phyloP scores from a whole-genome alignment of 2,329 filamentous ascomycete genomes.

The Aspergillus sp. region DNA sequence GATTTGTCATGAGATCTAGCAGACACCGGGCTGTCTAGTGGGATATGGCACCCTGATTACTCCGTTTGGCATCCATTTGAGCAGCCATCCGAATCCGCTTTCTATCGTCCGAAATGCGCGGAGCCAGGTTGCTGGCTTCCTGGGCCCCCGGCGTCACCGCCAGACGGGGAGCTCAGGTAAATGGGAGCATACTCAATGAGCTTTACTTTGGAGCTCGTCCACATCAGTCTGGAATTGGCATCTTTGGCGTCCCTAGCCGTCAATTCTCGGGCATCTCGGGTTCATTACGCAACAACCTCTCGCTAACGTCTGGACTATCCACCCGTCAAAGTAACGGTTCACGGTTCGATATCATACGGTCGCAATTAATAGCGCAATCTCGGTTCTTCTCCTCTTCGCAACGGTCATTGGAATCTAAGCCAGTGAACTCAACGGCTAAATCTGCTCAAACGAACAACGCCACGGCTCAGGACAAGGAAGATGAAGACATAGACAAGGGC shows the following conservation, averaged over 20 bases:
- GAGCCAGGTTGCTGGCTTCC: slow-evolving; percentile 42
- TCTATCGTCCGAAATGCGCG: slow-evolving; percentile 43
- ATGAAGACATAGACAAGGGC: slow-evolving; percentile 59
- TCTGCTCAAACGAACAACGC: slow-evolving; percentile 30
- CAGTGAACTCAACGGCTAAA: slow-evolving; percentile 20
- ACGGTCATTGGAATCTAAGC: slow-evolving; percentile 30
- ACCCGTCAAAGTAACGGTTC: slow-evolving; percentile 19
- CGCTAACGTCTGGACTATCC: slow-evolving; percentile 19
- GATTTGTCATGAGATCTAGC: slow-evolving; percentile 23
- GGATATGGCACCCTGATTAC: slow-evolving; percentile 36
- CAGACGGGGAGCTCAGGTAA: slow-evolving; percentile 27
- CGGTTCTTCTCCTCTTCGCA: slow-evolving; percentile 33
- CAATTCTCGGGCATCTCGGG: slow-evolving; percentile 29
- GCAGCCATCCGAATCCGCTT: slow-evolving; percentile 26
- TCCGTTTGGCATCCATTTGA: slow-evolving; percentile 29
- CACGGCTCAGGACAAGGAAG: slow-evolving; percentile 43
- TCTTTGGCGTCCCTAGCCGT: slow-evolving; percentile 18
- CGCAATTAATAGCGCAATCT: not conserved
- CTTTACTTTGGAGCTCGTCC: slow-evolving; percentile 18
- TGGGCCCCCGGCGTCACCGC: slow-evolving; percentile 34
- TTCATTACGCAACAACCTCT: slow-evolving; percentile 23
- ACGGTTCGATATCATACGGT: not conserved
- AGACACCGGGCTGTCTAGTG: slow-evolving; percentile 16
- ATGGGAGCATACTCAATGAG: slow-evolving; percentile 21
- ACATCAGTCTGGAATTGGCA: slow-evolving; percentile 2